Evolutionary conservation across 495 filamentous ascomycete genomes (phyloP), one percentile per base, ranked within the genome.

Genomic region (Podospora australis): DNA sequence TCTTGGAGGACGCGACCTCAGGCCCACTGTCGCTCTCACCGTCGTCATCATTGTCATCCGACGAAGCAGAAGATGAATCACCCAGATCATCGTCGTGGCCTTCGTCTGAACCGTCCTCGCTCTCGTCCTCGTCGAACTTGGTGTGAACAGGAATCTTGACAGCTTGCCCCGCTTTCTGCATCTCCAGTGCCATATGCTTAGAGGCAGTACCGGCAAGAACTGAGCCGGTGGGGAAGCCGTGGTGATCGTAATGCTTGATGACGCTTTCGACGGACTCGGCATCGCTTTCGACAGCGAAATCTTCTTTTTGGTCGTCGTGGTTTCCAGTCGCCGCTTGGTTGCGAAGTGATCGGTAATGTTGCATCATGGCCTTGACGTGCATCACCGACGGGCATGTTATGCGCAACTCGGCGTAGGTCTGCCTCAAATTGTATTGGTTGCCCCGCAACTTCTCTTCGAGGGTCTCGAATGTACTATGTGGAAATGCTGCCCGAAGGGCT

Each of bases 211-310:
- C 68, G 11, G 64, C 68, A 13, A 67, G 50, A 30, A 77, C 71
- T 6, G 74, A 75, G 9, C 75, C 75, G 7, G 67, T 56, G 6
- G 75, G 75, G 26, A 78, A 68, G 0, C 75, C 75, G 38, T 72
- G 63, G 13, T 68, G 56, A 48, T 78, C 75, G 43, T 67, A 77
- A 44, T 69, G 58, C 43, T 62, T 65, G 39, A 67, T 50, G 21
- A 65, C 35, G 6, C 58, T 62, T 8, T 51, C 51, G 3, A 66
- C 57, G 7, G 62, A 55, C 10, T 60, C 63, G 6, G 54, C 64
- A 7, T 63, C 59, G 20, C 62, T 62, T 1, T 59, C 56, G 11
- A 55, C 34, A 36, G 34, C 50, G 8, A 32, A 34, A 5, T 57
- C 54, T 4, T 60, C 56, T 20, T 50, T 41, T 6, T 34, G 36